Conservation (phyloP, 2,329 filamentous ascomycete genomes). For the Fusarium pininemorale region DNA sequence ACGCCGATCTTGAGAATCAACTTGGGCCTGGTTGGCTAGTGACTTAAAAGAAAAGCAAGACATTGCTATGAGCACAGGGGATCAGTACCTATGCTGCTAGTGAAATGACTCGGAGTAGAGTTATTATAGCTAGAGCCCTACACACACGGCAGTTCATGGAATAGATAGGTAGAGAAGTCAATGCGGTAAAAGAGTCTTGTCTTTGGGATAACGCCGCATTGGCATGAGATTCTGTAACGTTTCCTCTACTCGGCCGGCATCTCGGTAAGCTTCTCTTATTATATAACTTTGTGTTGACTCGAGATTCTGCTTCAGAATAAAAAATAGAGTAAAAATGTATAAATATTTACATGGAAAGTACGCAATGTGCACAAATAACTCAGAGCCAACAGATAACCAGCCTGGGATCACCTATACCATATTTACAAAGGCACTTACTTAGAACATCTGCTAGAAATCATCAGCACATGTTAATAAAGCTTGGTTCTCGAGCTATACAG, state of each 20-base stretch:
- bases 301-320: background rate
- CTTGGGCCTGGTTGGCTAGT: slow-evolving; percentile 29
- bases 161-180: background rate
- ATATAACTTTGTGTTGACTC: background rate
- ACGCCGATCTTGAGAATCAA: slow-evolving; percentile 42
- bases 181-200: background rate
- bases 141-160: slow-evolving; percentile 1
- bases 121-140: background rate
- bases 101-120: background rate
- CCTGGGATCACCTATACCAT: background rate
- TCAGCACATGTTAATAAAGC: slow-evolving; percentile 12
- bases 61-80: background rate
- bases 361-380: background rate
- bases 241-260: background rate
- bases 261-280: background rate
- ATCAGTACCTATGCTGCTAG: background rate
- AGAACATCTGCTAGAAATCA: background rate
- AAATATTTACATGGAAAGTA: background rate
- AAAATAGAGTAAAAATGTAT: background rate
- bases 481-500: background rate
- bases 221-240: slow-evolving; percentile 6
- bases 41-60: slow-evolving; percentile 17
- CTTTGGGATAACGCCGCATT: background rate
- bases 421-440: background rate
- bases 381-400: background rate